Percentiles rank a stretch among this genome's conserved stretches.
These are phyloP conservation scores for sorghum (Sorghum bicolor) DNA, from an alignment of 176 grass and related monocot genomes.

Conservation along the genomic window Sorghum_bicolor_NCBIv3 NC_012872.2:4958501-4959000, in stretches of 20 bases:
- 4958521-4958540: not conserved
- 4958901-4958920: conserved; percentile 6
- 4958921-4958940: not conserved
- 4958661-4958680: conserved; percentile 31
- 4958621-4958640: not conserved
- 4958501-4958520: too few species aligned
- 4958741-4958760: not conserved
- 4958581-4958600: not conserved
- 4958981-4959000: conserved; percentile 85
- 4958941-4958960: conserved; percentile 32
- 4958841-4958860: not conserved
- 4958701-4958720: conserved; percentile 68
- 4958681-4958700: conserved; percentile 91
- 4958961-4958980: conserved; percentile 62
- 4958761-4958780: not conserved
- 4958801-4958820: not conserved
- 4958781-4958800: not conserved
- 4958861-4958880: not conserved
- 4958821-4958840: not conserved
- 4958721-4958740: conserved; percentile 44
- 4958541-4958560: not conserved
- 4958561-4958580: not conserved
- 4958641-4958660: not conserved
- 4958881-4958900: conserved; percentile 11
- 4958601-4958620: not conserved